Evolutionary conservation across 257 asterid genomes (phyloP).

Genomic region (Nicotiana tabacum): DNA sequence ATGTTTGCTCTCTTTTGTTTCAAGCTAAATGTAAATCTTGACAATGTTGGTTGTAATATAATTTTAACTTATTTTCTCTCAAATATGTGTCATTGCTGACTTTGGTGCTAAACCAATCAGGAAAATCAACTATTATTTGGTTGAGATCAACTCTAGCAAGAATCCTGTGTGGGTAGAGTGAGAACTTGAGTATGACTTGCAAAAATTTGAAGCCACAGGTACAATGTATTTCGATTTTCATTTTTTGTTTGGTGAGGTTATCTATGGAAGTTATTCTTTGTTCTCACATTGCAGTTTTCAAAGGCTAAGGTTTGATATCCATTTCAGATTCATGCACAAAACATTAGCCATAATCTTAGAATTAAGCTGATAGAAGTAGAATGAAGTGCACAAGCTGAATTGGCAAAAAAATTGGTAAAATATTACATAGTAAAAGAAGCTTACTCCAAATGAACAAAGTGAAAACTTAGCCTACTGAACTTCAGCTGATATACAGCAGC

Average conservation of each 20-base stretch:
- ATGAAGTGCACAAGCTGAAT: not conserved
- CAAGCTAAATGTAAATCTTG: conserved; percentile 3
- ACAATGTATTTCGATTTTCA: not conserved
- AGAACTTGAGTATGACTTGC: not conserved
- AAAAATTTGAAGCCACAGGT: not conserved
- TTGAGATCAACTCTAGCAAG: not conserved
- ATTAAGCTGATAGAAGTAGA: not conserved
- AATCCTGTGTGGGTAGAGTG: not conserved
- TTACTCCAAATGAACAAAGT: not conserved
- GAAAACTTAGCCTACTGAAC: not conserved
- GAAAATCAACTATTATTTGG: not conserved
- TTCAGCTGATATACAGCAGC: not conserved
- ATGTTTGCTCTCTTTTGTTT: not conserved
- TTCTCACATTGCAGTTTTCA: not conserved
- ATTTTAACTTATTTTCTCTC: not conserved
- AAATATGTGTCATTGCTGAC: not conserved
- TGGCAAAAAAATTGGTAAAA: not conserved
- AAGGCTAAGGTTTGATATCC: not conserved
- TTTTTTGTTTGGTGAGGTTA: not conserved
- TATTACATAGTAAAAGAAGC: not conserved
- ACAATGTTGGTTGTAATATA: not conserved
- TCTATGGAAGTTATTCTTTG: not conserved
- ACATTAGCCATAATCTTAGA: not conserved
- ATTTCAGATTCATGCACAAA: not conserved
- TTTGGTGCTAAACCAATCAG: not conserved